Evolutionary conservation across 2,329 filamentous ascomycete species (phyloP), one percentile per base, ranked within the genome.

Genomic region (Emmonsiellopsis sp.): DNA sequence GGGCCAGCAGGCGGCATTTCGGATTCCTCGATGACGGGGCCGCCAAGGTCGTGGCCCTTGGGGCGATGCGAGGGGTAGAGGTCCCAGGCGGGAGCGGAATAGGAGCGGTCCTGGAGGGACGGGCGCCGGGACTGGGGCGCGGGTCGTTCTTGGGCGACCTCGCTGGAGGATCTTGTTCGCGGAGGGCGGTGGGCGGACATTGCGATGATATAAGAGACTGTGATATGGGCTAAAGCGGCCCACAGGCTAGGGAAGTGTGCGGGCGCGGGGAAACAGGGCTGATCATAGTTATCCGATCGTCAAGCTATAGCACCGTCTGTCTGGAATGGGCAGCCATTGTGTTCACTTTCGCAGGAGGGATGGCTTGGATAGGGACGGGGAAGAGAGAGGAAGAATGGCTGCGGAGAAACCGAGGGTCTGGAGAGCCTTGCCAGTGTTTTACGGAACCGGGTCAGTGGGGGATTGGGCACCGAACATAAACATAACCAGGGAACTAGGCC

Each of bases 11-110:
- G 37, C 11, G 56, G 44, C 16, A 37, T 58, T 52, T 68, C 66
- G 30, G 66, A 62, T 52, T 69, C 67, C 57, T 67, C 67, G 37
- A 64, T 52, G 40, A 66, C 59, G 31, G 65, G 16, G 11, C 34
- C 34, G 13, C n/a, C 34, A 38, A 38, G 34, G 15, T 57, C 35
- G 62, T 59, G 38, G 56, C 61, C 59, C 53, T 51, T 61, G 16
- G 59, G 42, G 20, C 59, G 54, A 52, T 65, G 61, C 13, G 66
- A 52, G 56, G 62, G 62, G 51, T 65, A 56, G 54, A 69, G 47
- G 42, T 54, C 65, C 20, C 64, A 68, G 30, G 58, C 57, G 1
- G 69, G 68, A 30, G 68, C 67, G 35, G 70, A 72, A 50, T 60
- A 57, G 8, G 69, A 71, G 52, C 69, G 63, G 51, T 54, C 60